Percentiles rank a stretch among this genome's conserved stretches.
Evolutionary conservation across 495 filamentous ascomycete species (phyloP).

Genomic region (Xylaria curta): DNA sequence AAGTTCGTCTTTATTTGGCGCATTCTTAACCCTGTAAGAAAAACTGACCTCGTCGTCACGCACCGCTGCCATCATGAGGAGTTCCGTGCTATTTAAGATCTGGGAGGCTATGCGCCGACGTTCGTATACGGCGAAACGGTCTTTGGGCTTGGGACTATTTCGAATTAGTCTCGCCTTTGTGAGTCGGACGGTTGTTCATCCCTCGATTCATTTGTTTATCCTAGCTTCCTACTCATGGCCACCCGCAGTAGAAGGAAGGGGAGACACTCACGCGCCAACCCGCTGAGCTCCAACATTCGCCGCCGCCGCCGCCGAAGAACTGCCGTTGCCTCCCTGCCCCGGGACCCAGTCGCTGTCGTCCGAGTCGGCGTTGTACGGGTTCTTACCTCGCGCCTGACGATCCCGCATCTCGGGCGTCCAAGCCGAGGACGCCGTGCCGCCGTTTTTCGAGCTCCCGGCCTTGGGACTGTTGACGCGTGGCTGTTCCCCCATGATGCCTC

Average conservation of each 20-base stretch:
- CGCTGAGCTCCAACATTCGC: background rate
- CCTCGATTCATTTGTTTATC: background rate
- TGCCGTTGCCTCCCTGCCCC: slow-evolving; percentile 14
- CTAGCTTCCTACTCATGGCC: background rate
- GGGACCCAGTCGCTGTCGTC: slow-evolving; percentile 29
- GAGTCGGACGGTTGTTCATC: background rate
- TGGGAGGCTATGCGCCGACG: slow-evolving; percentile 50
- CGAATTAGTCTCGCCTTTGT: background rate
- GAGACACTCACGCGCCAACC: slow-evolving; percentile 6
- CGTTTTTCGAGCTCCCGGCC: background rate
- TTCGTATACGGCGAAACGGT: slow-evolving; percentile 42
- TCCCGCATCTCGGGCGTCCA: slow-evolving; percentile 56
- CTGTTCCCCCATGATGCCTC: background rate
- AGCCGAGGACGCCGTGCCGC: background rate
- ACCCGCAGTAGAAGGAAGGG: background rate
- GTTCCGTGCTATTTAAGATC: slow-evolving; percentile 56
- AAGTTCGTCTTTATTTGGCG: no score
- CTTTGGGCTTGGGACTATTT: slow-evolving; percentile 25
- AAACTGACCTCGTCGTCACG: slow-evolving; percentile 51
- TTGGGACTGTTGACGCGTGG: background rate
- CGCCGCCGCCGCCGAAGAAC: background rate
- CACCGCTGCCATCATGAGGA: slow-evolving; percentile 60
- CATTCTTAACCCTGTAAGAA: background rate
- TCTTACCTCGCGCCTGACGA: slow-evolving; percentile 60
- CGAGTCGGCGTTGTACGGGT: slow-evolving; percentile 47